Evolutionary conservation across 1,284 basidiomycete species (phyloP).

Genomic region (Pholiota adiposa): DNA sequence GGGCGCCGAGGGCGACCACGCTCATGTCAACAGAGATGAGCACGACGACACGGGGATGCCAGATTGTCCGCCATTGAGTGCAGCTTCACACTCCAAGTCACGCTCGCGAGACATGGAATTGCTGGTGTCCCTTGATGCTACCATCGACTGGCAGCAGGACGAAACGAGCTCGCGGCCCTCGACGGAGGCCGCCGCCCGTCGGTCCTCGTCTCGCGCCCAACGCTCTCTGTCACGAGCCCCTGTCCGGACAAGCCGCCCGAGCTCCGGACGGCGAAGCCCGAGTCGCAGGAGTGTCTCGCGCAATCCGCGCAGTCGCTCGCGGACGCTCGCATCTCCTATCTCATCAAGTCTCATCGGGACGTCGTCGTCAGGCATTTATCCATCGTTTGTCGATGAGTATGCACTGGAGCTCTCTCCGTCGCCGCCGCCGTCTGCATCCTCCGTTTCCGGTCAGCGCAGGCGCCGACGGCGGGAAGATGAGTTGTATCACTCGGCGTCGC

Average conservation of each 20-base stretch:
- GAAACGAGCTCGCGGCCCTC: conserved; percentile 30
- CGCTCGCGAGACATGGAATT: conserved; percentile 26
- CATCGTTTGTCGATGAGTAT: conserved; percentile 10
- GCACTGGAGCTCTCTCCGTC: conserved; percentile 15
- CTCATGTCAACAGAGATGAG: conserved; percentile 24
- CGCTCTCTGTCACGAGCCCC: conserved; percentile 51
- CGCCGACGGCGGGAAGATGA: conserved; percentile 46
- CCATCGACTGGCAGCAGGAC: conserved; percentile 30
- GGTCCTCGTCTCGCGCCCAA: conserved; percentile 40
- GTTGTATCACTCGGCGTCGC: conserved; percentile 28
- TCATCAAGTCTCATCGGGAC: conserved; percentile 18
- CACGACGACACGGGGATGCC: conserved; percentile 28
- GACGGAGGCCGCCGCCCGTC: conserved; percentile 39
- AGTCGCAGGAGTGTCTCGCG: conserved; percentile 34
- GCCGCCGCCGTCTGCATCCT: conserved; percentile 9
- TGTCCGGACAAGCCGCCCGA: conserved; percentile 34
- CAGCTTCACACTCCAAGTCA: conserved; percentile 29
- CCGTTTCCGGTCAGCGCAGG: conserved; percentile 23
- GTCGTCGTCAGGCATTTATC: conserved; percentile 2
- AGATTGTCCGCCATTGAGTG: conserved; percentile 2
- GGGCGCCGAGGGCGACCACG: conserved; percentile 56
- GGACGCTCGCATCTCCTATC: conserved; percentile 27
- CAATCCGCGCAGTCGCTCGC: conserved; percentile 31
- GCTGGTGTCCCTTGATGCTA: neutral
- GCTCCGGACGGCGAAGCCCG: conserved; percentile 35